Percentiles rank a stretch among this genome's conserved stretches.
Evolutionary conservation across 139 green algal species (phyloP).

Genomic region (Penium margaritaceum): DNA sequence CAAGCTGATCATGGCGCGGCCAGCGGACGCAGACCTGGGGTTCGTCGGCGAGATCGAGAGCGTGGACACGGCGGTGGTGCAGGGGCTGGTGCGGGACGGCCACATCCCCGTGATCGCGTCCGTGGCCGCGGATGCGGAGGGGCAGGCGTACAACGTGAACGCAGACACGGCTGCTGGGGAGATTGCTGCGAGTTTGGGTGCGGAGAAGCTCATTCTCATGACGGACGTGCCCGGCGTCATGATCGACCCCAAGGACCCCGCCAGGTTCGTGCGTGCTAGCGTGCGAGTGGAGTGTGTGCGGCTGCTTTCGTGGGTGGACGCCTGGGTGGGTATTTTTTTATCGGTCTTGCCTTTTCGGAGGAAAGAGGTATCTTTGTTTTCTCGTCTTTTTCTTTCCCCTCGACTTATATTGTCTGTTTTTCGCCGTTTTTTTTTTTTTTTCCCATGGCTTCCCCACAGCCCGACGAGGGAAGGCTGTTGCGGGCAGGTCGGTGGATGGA

Average conservation of each 20-base stretch:
- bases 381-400: too few species aligned
- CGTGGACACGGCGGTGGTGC: constrained; percentile 69
- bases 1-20: constrained; percentile 67
- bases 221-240: constrained; percentile 59
- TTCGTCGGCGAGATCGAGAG: constrained; percentile 88
- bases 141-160: constrained; percentile 92
- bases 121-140: constrained; percentile 69
- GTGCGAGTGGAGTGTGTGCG: too few species aligned
- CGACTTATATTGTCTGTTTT: too few species aligned
- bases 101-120: constrained; percentile 95
- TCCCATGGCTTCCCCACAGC: too few species aligned
- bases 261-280: too few species aligned
- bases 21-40: constrained; percentile 50
- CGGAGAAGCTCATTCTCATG: constrained; percentile 99
- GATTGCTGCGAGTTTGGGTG: constrained; percentile 79
- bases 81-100: constrained; percentile 61
- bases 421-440: too few species aligned
- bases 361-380: too few species aligned
- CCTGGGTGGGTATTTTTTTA: too few species aligned
- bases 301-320: too few species aligned
- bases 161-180: constrained; percentile 94
- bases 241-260: constrained; percentile 28
- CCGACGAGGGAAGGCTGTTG: too few species aligned
- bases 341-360: too few species aligned
- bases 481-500: too few species aligned